Evolutionary conservation across 1,284 basidiomycete species (phyloP).

Genomic region (Cryptococcus jaspeensis): DNA sequence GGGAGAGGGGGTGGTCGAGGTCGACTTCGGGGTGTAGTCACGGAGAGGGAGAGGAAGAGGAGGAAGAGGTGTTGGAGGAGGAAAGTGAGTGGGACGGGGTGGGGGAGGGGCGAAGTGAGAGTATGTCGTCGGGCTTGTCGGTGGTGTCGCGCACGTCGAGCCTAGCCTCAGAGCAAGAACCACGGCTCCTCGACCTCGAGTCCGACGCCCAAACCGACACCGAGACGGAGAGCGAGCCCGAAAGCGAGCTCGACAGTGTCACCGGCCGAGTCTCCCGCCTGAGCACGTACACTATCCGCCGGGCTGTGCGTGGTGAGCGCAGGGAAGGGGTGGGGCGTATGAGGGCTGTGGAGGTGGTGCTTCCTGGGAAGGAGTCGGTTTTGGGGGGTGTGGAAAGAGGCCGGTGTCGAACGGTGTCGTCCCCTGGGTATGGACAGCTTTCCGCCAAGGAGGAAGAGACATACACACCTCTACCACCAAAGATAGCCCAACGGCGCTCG

Average conservation of each 20-base stretch:
- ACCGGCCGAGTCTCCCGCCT: slow-evolving; percentile 4
- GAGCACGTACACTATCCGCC: slow-evolving; percentile 12
- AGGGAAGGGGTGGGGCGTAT: no score
- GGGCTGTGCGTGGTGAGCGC: slow-evolving; percentile 1
- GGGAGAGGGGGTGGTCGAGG: not conserved
- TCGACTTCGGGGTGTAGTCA: not conserved
- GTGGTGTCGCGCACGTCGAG: no score
- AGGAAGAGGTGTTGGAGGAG: not conserved
- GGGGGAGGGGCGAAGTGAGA: no score
- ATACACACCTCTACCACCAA: slow-evolving; percentile 11
- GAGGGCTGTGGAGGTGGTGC: not conserved
- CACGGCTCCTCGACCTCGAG: no score
- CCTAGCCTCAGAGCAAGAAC: no score
- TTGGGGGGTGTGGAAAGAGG: no score
- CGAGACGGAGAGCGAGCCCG: no score
- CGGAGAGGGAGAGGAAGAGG: not conserved
- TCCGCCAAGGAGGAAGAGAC: no score
- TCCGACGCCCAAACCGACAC: no score
- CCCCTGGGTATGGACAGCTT: not conserved
- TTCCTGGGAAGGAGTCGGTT: not conserved
- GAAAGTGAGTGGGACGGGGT: no score
- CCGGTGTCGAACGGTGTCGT: not conserved
- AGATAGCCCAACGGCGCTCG: not conserved
- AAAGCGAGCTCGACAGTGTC: not conserved
- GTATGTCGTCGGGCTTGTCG: no score